Evolutionary conservation across 2,329 filamentous ascomycete species (phyloP).

Genomic region (Aureobasidium sp.): DNA sequence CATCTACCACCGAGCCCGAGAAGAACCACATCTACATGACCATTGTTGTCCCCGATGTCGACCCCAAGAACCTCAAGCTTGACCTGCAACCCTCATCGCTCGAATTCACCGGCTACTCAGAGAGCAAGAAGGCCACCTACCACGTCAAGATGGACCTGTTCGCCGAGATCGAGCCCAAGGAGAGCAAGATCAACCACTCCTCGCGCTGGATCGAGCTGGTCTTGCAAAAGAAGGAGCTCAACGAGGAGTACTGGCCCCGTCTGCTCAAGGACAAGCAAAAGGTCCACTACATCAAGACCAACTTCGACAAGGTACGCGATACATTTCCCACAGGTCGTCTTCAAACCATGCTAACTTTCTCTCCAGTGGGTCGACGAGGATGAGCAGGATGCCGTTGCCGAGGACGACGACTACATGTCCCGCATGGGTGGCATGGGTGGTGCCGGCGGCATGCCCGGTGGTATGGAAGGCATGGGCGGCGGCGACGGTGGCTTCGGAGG

Average conservation of each 20-base stretch:
- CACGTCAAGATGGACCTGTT: constrained; percentile 80
- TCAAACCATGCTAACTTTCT: background rate
- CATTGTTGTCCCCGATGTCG: constrained; percentile 79
- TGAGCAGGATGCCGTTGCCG: constrained; percentile 83
- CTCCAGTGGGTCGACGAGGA: constrained; percentile 87
- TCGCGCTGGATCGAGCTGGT: constrained; percentile 82
- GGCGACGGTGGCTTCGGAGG: constrained; percentile 66
- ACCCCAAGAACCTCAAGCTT: constrained; percentile 66
- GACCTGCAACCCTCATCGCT: constrained; percentile 71
- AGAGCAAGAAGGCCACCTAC: constrained; percentile 79
- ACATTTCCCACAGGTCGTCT: no score
- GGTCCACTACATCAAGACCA: constrained; percentile 92
- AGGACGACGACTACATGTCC: constrained; percentile 60
- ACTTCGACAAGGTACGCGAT: constrained; percentile 79
- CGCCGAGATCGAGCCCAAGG: constrained; percentile 77
- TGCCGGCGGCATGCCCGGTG: constrained; percentile 41
- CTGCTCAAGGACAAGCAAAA: constrained; percentile 85
- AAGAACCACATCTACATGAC: constrained; percentile 96
- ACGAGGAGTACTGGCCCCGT: constrained; percentile 91
- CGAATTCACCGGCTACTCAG: constrained; percentile 73
- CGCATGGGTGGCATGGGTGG: constrained; percentile 38
- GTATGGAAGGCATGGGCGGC: constrained; percentile 51
- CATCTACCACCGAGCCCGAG: constrained; percentile 64
- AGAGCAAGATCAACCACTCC: constrained; percentile 82
- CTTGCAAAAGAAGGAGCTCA: constrained; percentile 93